phyloP scores from a whole-genome alignment of 2,329 filamentous ascomycete species.

The Ceratocystis destructans region DNA sequence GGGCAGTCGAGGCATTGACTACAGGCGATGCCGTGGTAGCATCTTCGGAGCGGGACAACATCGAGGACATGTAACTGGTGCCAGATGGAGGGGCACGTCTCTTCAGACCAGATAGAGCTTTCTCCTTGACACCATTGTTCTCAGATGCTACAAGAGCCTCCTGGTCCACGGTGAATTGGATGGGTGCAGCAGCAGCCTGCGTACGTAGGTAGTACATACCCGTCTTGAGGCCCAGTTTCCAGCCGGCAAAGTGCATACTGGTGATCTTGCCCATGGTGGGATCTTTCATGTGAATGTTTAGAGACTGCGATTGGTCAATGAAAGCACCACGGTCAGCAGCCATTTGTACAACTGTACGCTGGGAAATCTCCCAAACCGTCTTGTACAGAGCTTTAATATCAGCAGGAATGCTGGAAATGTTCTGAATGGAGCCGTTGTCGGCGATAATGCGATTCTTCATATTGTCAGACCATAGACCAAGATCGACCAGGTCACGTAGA shows the following conservation, averaged over 20 bases:
- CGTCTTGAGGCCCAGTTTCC: slow-evolving; percentile 98
- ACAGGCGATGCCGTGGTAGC: slow-evolving; percentile 43
- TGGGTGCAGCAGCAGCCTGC: slow-evolving; percentile 89
- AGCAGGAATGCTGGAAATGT: slow-evolving; percentile 88
- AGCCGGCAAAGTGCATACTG: slow-evolving; percentile 97
- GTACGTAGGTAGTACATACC: slow-evolving; percentile 99
- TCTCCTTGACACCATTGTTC: slow-evolving; percentile 49
- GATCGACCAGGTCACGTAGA: slow-evolving; percentile 92
- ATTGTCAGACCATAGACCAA: slow-evolving; percentile 95
- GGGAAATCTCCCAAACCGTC: slow-evolving; percentile 98
- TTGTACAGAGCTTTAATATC: slow-evolving; percentile 98
- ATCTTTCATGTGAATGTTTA: slow-evolving; percentile 99
- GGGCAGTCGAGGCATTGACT: slow-evolving; percentile 42
- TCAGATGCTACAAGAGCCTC: slow-evolving; percentile 82
- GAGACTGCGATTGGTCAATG: slow-evolving; percentile 96
- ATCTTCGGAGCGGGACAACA: slow-evolving; percentile 51
- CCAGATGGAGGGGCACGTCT: slow-evolving; percentile 52
- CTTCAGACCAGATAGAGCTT: slow-evolving; percentile 46
- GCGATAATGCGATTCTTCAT: slow-evolving; percentile 99
- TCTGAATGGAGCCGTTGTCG: slow-evolving; percentile 88
- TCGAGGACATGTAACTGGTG: slow-evolving; percentile 40
- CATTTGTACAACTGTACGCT: slow-evolving; percentile 93
- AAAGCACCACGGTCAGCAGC: slow-evolving; percentile 95
- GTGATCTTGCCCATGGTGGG: slow-evolving; percentile 99
- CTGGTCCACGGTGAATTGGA: slow-evolving; percentile 98